Evolutionary conservation across 2,329 filamentous ascomycete genomes (phyloP), one percentile per base, ranked within the genome.

Genomic region (Metarhizium rileyi): DNA sequence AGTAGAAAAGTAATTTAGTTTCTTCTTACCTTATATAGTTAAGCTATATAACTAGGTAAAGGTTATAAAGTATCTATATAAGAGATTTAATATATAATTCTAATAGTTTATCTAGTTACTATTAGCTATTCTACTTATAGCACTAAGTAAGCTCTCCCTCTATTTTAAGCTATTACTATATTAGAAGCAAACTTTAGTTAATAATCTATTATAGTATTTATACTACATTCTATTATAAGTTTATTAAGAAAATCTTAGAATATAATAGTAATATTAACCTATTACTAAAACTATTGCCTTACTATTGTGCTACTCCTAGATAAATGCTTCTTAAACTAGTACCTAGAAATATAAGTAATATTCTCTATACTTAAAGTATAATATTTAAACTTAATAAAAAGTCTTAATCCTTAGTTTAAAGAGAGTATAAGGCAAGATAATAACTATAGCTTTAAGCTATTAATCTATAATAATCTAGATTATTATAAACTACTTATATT

Each of bases 171-270:
- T 23, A 5, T 40, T 48, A 22, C 23, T 48, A 48, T 40, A 48
- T 16, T 48, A 40, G 16, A 14, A 48, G 28, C 36, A 48, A 40
- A 40, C 36, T 40, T 40, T 40, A 18, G 22, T 26, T 48, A 48
- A 10, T 40, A 48, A 25, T 27, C 40, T 9, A 48, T 40, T 48
- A 40, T 10, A 10, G 10, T 28, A 5, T 28, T 10, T 28, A 5
- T 28, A 28, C 27, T 28, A 28, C 10, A 28, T 10, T 28, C 10
- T 5, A 10, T 28, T 28, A 10, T 10, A 28, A 28, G 10, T 28
- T 5, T 28, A 28, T 28, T 28, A 28, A 28, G 10, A 10, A 38
- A 6, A 5, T 22, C 23, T 38, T 5, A 40, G 5, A 40, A 38
- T 40, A 48, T 16, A 6, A 14, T 16, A 6, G 16, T 16, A 40